These are phyloP conservation scores for Lactarius akahatsu DNA, from an alignment of 768 basidiomycete genomes.

Conservation along the genomic window DNA sequence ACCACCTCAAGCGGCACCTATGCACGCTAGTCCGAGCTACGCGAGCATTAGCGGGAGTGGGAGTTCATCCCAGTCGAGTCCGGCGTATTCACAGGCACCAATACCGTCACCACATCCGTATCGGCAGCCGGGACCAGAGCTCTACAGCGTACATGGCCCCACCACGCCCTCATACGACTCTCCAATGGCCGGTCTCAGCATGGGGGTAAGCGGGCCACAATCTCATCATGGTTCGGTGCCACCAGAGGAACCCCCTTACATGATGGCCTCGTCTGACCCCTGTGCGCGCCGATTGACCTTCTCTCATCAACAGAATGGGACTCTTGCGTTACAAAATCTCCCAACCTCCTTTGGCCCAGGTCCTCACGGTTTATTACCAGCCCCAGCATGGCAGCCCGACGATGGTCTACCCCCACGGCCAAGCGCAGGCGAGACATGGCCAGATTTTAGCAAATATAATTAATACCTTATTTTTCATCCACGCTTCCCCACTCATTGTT, in stretches of 20 bases:
- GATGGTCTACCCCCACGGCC: conserved; percentile 8
- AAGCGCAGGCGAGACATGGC: conserved; percentile 18
- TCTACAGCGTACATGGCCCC: conserved; percentile 14
- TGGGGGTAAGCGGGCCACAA: conserved; percentile 16
- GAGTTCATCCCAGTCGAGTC: conserved; percentile 26
- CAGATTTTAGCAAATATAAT: conserved; percentile 18
- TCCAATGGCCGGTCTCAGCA: conserved; percentile 16
- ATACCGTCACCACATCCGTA: conserved; percentile 25
- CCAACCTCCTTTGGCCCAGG: conserved; percentile 7
- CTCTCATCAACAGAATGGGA: conserved; percentile 17
- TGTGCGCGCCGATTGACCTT: conserved; percentile 16
- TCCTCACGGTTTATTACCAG: conserved; percentile 10
- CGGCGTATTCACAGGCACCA: conserved; percentile 25
- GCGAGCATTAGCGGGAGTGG: conserved; percentile 25
- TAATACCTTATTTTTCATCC: neutral
- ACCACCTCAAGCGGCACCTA: conserved; percentile 14
- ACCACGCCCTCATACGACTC: conserved; percentile 23
- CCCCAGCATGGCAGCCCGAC: conserved; percentile 13
- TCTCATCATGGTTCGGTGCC: conserved; percentile 21
- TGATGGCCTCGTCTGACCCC: conserved; percentile 9
- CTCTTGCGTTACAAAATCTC: conserved; percentile 17
- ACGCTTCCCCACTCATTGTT: neutral
- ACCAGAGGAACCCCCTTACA: conserved; percentile 20
- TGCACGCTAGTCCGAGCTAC: conserved; percentile 24
- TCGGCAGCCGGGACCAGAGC: conserved; percentile 12